Percentiles rank a stretch among this genome's conserved stretches.
phyloP scores from a whole-genome alignment of 306 rosid species.

The Cicer yamashitae region DNA sequence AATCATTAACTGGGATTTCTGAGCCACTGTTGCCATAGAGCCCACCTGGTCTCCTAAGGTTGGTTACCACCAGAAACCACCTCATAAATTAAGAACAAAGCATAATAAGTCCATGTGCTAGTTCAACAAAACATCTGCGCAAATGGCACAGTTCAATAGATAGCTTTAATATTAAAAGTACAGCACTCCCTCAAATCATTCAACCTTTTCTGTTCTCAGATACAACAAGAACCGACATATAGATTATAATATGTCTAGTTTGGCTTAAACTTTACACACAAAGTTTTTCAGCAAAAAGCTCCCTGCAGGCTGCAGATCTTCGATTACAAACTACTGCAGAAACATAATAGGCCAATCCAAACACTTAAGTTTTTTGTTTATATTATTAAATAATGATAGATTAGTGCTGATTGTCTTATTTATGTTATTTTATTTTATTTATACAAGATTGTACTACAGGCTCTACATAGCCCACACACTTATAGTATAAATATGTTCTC shows the following conservation, averaged over 20 bases:
- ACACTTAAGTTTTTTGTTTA: conserved; percentile 4
- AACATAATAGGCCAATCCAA: background rate
- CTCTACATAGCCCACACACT: conserved; percentile 23
- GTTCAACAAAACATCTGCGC: conserved; percentile 33
- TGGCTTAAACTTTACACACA: no score
- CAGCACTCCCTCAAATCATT: background rate
- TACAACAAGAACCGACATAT: background rate
- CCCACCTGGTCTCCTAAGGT: conserved; percentile 96
- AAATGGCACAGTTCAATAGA: conserved; percentile 23
- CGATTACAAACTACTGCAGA: background rate
- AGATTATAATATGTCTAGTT: no score
- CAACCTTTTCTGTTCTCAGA: background rate
- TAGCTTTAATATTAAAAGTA: conserved; percentile 9
- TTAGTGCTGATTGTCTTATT: conserved; percentile 3
- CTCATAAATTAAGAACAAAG: conserved; percentile 83
- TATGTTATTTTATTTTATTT: no score
- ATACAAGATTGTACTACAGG: conserved; percentile 6
- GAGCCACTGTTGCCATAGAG: conserved; percentile 95
- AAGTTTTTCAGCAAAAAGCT: no score
- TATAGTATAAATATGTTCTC: conserved; percentile 30
- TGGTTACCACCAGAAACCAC: conserved; percentile 95
- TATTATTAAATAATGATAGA: background rate
- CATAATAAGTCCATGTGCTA: conserved; percentile 9
- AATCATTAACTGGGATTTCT: conserved; percentile 90
- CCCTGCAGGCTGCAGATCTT: no score